Evolutionary conservation across 2,329 filamentous ascomycete species (phyloP).

Genomic region (Xylaria sp.): DNA sequence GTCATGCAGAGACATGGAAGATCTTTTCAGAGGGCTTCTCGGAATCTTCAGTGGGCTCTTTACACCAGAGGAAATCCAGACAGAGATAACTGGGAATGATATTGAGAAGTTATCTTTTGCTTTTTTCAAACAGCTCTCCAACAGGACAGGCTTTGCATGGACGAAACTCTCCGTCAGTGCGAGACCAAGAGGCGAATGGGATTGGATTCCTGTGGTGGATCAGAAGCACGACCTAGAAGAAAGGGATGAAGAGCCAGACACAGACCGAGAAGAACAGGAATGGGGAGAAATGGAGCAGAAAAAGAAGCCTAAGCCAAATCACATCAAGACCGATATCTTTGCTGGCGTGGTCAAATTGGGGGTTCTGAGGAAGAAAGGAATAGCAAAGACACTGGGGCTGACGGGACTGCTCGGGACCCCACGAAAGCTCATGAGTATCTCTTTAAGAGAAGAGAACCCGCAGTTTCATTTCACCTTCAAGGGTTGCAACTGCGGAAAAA

Average conservation of each 20-base stretch:
- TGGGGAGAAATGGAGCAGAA: background rate
- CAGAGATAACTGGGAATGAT: constrained; percentile 21
- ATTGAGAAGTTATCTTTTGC: constrained; percentile 44
- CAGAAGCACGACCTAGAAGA: constrained; percentile 31
- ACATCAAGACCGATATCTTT: constrained; percentile 46
- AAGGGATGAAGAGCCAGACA: background rate
- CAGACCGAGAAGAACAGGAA: background rate
- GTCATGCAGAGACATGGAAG: constrained; percentile 32
- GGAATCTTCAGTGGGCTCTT: constrained; percentile 48
- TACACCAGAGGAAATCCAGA: constrained; percentile 39
- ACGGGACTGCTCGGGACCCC: constrained; percentile 43
- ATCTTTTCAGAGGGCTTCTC: constrained; percentile 46
- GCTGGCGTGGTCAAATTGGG: constrained; percentile 45
- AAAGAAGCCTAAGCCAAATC: constrained; percentile 6
- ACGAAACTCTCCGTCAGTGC: constrained; percentile 47
- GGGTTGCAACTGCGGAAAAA: constrained; percentile 40
- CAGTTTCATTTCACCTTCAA: constrained; percentile 44
- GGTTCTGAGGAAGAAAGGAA: constrained; percentile 31
- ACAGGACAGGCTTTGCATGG: constrained; percentile 45
- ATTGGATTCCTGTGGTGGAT: constrained; percentile 47
- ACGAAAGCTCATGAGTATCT: constrained; percentile 45
- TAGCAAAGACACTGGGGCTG: constrained; percentile 31
- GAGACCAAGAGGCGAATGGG: constrained; percentile 42
- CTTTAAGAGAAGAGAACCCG: constrained; percentile 39
- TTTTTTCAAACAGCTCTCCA: constrained; percentile 47